phyloP scores from a whole-genome alignment of 2,329 filamentous ascomycete genomes.

The Pseudocercospora ulei region DNA sequence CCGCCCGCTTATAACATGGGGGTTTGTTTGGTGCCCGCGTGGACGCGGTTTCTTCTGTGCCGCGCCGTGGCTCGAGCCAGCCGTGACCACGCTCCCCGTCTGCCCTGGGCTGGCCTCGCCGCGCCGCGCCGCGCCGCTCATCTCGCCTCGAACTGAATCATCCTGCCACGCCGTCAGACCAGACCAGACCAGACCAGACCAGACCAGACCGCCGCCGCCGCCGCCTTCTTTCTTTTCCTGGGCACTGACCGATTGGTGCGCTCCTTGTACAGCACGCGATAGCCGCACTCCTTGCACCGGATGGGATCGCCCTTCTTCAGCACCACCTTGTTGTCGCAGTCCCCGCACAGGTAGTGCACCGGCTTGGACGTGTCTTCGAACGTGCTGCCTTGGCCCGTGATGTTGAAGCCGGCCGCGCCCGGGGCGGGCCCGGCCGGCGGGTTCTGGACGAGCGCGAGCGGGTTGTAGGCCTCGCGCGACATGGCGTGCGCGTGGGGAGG shows the following conservation, averaged over 20 bases:
- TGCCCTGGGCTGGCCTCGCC: too few species aligned
- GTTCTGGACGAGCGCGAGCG: conserved; percentile 47
- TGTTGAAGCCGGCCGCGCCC: conserved; percentile 28
- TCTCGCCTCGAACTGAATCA: conserved; percentile 97
- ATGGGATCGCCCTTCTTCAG: conserved; percentile 72
- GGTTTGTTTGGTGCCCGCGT: neutral
- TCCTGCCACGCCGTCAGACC: conserved; percentile 49
- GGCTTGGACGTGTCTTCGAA: conserved; percentile 46
- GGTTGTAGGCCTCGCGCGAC: conserved; percentile 66
- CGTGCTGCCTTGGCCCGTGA: conserved; percentile 50
- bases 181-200: too few species aligned
- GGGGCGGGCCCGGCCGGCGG: conserved; percentile 1
- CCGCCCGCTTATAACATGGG: conserved; percentile 3
- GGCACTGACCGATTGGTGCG: conserved; percentile 77
- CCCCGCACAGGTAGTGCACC: conserved; percentile 56
- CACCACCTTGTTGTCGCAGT: conserved; percentile 68
- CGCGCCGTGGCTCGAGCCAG: too few species aligned
- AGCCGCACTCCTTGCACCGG: conserved; percentile 84
- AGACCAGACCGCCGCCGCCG: too few species aligned
- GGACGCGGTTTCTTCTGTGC: too few species aligned
- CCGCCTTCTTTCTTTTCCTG: neutral
- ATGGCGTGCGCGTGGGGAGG: conserved; percentile 21
- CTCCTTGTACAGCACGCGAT: conserved; percentile 95
- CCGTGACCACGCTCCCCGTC: too few species aligned
- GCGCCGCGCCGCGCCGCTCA: conserved; percentile 41